Percentiles rank a stretch among this genome's conserved stretches.
Conservation (phyloP, 2,329 filamentous ascomycete genomes). For the Teratosphaeria pseudoeucalypti region DNA sequence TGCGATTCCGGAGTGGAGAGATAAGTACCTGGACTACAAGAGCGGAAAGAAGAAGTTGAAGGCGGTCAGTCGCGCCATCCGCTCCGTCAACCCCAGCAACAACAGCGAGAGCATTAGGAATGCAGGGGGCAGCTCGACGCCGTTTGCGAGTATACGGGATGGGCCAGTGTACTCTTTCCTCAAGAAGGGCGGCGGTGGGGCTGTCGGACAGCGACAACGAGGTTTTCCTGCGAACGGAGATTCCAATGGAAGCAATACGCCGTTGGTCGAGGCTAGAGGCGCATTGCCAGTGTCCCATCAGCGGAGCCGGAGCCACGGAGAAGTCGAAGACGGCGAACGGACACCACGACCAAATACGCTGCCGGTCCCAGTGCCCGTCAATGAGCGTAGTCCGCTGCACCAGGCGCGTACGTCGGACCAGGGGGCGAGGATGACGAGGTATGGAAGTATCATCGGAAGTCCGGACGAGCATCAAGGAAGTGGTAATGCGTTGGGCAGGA, state of each 20-base stretch:
- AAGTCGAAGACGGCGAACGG: neutral
- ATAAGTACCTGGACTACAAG: constrained; percentile 30
- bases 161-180: constrained; percentile 34
- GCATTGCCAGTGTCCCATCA: neutral
- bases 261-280: neutral
- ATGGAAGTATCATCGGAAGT: constrained; percentile 54
- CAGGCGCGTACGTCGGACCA: constrained; percentile 1
- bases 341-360: neutral
- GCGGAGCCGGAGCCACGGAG: neutral
- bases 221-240: constrained; percentile 1
- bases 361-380: constrained; percentile 4
- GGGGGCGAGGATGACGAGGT: constrained; percentile 35
- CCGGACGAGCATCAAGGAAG: constrained; percentile 28
- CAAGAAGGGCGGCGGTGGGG: constrained; percentile 10
- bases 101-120: constrained; percentile 15
- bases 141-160: constrained; percentile 23
- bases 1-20: constrained; percentile 14
- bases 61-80: constrained; percentile 62
- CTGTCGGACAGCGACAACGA: neutral
- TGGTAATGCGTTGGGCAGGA: constrained; percentile 3
- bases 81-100: constrained; percentile 44
- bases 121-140: neutral
- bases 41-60: constrained; percentile 87
- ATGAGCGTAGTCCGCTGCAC: constrained; percentile 22
- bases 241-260: constrained; percentile 7